These are phyloP conservation scores for Aspergillus ochraceus DNA, from an alignment of 2,329 filamentous ascomycete genomes.

Conservation along the genomic window DNA sequence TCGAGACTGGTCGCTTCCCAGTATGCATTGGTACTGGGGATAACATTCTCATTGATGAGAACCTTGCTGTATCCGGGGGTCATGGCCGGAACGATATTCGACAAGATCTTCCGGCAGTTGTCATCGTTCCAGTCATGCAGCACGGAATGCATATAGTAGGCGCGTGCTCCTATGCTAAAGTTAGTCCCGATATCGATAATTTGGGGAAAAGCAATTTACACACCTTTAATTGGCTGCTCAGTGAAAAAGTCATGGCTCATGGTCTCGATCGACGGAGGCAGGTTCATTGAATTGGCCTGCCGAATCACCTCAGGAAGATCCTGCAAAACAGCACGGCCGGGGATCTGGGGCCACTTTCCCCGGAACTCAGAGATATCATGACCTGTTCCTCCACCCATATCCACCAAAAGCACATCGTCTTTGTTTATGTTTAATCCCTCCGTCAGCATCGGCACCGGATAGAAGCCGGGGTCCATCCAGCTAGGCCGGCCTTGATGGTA, in stretches of 20 bases:
- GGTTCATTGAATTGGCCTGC: slow-evolving; percentile 17
- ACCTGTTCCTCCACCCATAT: slow-evolving; percentile 46
- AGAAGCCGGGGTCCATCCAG: slow-evolving; percentile 30
- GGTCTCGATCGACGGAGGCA: slow-evolving; percentile 17
- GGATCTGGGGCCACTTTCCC: slow-evolving; percentile 34
- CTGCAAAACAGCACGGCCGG: slow-evolving; percentile 49
- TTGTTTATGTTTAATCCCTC: slow-evolving; percentile 3
- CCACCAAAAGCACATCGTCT: slow-evolving; percentile 35
- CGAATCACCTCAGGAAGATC: slow-evolving; percentile 44
- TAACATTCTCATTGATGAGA: slow-evolving; percentile 24
- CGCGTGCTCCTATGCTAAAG: slow-evolving; percentile 8
- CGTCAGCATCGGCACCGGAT: slow-evolving; percentile 21
- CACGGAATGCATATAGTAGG: slow-evolving; percentile 38
- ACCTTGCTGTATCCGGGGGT: slow-evolving; percentile 21
- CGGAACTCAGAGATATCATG: slow-evolving; percentile 42
- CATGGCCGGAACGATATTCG: slow-evolving; percentile 22
- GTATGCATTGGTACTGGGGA: slow-evolving; percentile 15
- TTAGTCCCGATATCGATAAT: too few relatives aligned
- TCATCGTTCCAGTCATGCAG: slow-evolving; percentile 37
- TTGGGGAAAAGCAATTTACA: not conserved
- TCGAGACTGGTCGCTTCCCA: slow-evolving; percentile 24
- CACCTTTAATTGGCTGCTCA: slow-evolving; percentile 46
- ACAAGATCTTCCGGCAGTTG: slow-evolving; percentile 28
- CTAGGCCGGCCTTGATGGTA: slow-evolving; percentile 20
- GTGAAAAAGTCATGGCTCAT: slow-evolving; percentile 50